phyloP scores from a whole-genome alignment of 352 stramenopile species.

The Globisporangium uncinulatum region DNA sequence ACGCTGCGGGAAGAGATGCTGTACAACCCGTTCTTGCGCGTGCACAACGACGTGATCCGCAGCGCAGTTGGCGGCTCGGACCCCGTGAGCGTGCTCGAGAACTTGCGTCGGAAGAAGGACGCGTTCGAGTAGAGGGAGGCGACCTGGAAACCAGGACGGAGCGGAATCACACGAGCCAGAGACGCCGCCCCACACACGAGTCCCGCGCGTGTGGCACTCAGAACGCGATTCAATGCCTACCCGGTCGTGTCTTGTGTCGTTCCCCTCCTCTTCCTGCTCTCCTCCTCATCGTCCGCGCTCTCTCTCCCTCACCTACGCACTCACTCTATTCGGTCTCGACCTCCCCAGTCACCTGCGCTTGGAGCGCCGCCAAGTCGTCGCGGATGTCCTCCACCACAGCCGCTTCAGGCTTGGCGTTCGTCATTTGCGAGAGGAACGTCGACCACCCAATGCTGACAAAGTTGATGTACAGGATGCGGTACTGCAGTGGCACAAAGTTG shows the following conservation, averaged over 20 bases:
- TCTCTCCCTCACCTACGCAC: background rate
- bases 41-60: conserved; percentile 79
- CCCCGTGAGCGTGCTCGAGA: conserved; percentile 74
- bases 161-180: no score
- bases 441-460: conserved; percentile 48
- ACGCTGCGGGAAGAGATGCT: conserved; percentile 84
- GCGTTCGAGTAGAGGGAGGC: conserved; percentile 42
- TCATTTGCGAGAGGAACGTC: conserved; percentile 40
- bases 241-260: background rate
- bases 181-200: no score
- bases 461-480: conserved; percentile 48
- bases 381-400: background rate
- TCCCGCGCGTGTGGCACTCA: no score
- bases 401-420: conserved; percentile 17
- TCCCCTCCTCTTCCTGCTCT: no score
- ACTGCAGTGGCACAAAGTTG: conserved; percentile 38
- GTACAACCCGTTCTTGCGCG: conserved; percentile 83
- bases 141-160: no score
- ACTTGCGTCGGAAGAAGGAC: conserved; percentile 74
- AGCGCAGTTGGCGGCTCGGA: conserved; percentile 74
- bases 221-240: no score
- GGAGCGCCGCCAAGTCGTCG: background rate
- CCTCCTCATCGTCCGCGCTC: background rate
- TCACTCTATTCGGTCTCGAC: background rate
- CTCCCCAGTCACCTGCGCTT: background rate